These are phyloP conservation scores for Wallacemonas collosoma DNA, from an alignment of 208 protist genomes.

Conservation along the genomic window DNA sequence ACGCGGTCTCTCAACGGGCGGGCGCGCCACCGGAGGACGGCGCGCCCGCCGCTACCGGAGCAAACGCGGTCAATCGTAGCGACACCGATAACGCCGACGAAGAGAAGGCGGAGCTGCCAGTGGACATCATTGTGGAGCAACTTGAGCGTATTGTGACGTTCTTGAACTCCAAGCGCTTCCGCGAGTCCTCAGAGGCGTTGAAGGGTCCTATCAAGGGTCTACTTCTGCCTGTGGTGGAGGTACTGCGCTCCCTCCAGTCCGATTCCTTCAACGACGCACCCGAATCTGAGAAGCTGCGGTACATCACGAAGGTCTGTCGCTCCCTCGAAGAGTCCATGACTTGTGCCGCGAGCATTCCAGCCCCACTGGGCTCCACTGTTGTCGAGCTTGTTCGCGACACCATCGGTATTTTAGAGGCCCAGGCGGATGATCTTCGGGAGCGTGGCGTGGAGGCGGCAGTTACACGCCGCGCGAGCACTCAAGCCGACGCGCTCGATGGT, in stretches of 20 bases:
- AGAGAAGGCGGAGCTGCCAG: background rate
- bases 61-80: conserved; percentile 7
- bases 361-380: background rate
- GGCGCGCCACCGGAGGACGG: conserved; percentile 17
- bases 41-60: conserved; percentile 9
- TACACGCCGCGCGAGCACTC: background rate
- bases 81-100: background rate
- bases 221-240: conserved; percentile 7
- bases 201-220: conserved; percentile 8
- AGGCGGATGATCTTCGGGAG: background rate
- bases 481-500: conserved; percentile 5
- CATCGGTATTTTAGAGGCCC: background rate
- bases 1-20: conserved; percentile 2
- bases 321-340: conserved; percentile 33
- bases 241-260: conserved; percentile 38
- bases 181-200: background rate
- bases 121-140: conserved; percentile 17
- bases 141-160: conserved; percentile 40
- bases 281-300: conserved; percentile 23
- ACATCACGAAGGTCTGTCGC: conserved; percentile 29
- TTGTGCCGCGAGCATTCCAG: conserved; percentile 18
- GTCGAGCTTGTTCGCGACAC: background rate
- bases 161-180: conserved; percentile 16
- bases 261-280: conserved; percentile 40
- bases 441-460: background rate